A percentile compares a stretch with the other conserved stretches of the same genome.
phyloP scores from a whole-genome alignment of 2,329 filamentous ascomycete species.

The Fusarium pseudograminearum region DNA sequence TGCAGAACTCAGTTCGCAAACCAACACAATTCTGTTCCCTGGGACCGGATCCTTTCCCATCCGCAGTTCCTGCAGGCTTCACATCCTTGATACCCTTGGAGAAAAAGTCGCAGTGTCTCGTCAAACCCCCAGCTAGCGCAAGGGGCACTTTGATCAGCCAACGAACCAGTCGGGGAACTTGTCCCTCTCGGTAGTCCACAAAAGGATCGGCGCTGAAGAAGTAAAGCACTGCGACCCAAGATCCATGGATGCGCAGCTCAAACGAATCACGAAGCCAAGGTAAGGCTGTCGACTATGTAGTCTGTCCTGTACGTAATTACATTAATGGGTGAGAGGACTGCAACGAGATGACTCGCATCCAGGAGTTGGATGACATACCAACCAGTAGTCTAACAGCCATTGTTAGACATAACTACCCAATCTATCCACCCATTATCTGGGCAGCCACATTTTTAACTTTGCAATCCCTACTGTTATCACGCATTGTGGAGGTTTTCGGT shows the following conservation, averaged over 20 bases:
- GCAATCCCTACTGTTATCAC: background rate
- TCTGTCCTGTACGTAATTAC: background rate
- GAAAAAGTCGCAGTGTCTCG: background rate
- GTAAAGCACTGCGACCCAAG: background rate
- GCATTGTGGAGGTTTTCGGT: slow-evolving; percentile 6
- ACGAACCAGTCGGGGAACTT: slow-evolving; percentile 6
- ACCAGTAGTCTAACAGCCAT: background rate
- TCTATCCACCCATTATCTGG: background rate
- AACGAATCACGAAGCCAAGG: background rate
- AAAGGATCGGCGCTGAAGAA: slow-evolving; percentile 21
- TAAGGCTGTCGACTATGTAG: background rate
- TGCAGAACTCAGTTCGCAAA: background rate
- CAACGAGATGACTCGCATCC: slow-evolving; percentile 7
- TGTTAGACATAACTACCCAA: background rate
- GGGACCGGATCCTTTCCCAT: background rate
- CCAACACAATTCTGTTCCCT: background rate
- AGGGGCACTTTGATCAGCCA: slow-evolving; percentile 4
- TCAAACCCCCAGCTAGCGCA: slow-evolving; percentile 1
- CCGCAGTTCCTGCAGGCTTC: background rate
- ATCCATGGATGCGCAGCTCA: background rate
- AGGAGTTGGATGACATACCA: background rate
- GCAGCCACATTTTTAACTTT: background rate
- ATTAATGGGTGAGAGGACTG: background rate
- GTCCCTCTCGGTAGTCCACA: background rate
- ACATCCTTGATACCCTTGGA: background rate